phyloP scores from a whole-genome alignment of 495 filamentous ascomycete species.

The Penicillium parvum region DNA sequence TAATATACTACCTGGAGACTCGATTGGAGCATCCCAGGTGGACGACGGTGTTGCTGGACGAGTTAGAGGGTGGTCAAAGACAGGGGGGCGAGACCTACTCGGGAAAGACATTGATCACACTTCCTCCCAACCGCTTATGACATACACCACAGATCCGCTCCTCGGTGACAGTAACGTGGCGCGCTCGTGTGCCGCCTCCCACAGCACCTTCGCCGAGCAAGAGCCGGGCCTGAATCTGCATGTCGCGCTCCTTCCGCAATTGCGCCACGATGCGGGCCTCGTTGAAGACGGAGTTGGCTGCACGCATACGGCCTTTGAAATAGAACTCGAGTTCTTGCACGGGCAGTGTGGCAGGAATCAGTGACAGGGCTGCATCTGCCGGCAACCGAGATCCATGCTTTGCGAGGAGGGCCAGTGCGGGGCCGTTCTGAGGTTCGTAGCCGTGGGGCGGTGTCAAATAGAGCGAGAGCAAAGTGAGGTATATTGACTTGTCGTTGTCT shows the following conservation, averaged over 20 bases:
- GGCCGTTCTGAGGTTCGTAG: conserved; percentile 66
- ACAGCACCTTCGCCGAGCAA: conserved; percentile 59
- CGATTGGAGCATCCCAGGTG: conserved; percentile 76
- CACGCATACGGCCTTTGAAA: conserved; percentile 85
- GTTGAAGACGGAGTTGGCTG: conserved; percentile 74
- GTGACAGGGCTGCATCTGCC: conserved; percentile 71
- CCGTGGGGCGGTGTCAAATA: conserved; percentile 81
- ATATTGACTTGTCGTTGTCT: conserved; percentile 64
- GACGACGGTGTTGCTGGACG: conserved; percentile 58
- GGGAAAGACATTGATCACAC: conserved; percentile 74
- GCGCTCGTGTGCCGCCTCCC: conserved; percentile 53
- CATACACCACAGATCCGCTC: conserved; percentile 88
- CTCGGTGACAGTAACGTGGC: conserved; percentile 74
- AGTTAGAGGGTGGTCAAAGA: conserved; percentile 18
- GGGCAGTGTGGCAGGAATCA: conserved; percentile 78
- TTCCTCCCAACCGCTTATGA: conserved; percentile 85
- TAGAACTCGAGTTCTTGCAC: conserved; percentile 81
- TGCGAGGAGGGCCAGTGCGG: conserved; percentile 81
- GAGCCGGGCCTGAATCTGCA: conserved; percentile 65
- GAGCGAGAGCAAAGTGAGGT: conserved; percentile 82
- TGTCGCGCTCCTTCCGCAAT: conserved; percentile 67
- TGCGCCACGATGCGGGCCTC: conserved; percentile 72
- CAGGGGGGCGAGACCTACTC: conserved; percentile 43
- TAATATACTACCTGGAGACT: conserved; percentile 13
- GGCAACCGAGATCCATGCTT: conserved; percentile 90